Percentiles rank a stretch among this genome's conserved stretches.
Conservation (phyloP, 75 land plant genomes). For the Sequoiadendron giganteum region DNA sequence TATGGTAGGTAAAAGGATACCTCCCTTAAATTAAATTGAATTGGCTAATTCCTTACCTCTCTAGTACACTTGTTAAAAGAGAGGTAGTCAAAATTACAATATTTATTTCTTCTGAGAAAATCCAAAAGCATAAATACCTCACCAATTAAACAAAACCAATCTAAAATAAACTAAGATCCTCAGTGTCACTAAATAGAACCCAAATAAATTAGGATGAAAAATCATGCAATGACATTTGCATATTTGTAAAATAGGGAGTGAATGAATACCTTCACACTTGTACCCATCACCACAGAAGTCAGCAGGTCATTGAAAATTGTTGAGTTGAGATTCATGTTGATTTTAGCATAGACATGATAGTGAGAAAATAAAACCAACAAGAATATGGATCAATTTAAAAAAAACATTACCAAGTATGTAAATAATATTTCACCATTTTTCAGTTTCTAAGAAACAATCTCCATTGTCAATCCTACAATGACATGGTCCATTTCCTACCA, state of each 20-base stretch:
- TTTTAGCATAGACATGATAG: too few species aligned
- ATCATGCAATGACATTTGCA: background rate
- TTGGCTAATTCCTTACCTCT: background rate
- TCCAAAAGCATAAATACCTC: background rate
- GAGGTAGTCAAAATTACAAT: background rate
- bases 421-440: conserved; percentile 31
- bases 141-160: conserved; percentile 37
- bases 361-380: background rate
- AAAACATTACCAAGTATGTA: conserved; percentile 41
- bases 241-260: too few species aligned
- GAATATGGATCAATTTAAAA: background rate
- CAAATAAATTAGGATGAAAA: background rate
- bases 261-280: too few species aligned
- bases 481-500: conserved; percentile 40
- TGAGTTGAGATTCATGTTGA: conserved; percentile 24
- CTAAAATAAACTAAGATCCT: background rate
- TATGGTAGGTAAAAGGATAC: too few species aligned
- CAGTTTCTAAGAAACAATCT: conserved; percentile 41
- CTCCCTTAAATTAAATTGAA: background rate
- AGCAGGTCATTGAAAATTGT: conserved; percentile 42
- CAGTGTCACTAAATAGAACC: background rate
- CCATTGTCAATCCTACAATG: conserved; percentile 42
- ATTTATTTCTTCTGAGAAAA: background rate
- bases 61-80: background rate
- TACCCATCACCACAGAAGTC: too few species aligned